Conservation (phyloP, 306 rosid genomes). For the Oemleria cerasiformis region DNA sequence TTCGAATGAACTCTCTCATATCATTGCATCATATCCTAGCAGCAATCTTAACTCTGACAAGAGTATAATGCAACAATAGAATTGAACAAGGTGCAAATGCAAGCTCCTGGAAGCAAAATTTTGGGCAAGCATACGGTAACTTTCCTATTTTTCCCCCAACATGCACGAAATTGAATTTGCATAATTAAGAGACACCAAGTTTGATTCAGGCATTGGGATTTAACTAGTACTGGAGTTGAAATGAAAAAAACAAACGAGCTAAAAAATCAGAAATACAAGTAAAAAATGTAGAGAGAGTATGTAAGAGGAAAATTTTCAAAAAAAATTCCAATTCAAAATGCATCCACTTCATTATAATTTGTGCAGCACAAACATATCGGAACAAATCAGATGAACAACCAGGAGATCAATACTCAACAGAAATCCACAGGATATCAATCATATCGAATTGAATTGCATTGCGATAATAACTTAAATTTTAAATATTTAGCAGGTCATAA, state of each 20-base stretch:
- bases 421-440: constrained; percentile 7
- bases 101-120: background rate
- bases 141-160: too few species aligned
- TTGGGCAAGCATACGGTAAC: background rate
- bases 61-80: background rate
- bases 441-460: background rate
- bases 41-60: background rate
- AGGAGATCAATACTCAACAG: background rate
- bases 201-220: background rate
- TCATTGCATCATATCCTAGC: background rate
- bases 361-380: background rate
- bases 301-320: background rate
- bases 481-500: constrained; percentile 5
- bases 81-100: background rate
- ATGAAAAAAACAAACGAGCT: too few species aligned
- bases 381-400: background rate
- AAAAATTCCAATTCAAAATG: background rate
- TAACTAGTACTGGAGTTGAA: background rate
- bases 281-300: background rate
- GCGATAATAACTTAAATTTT: background rate
- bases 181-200: background rate
- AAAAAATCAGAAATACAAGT: background rate
- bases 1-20: background rate
- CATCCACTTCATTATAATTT: background rate
- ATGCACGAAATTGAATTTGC: too few species aligned